Conservation (phyloP, 2,329 filamentous ascomycete species). For the Podosphaera xanthii region DNA sequence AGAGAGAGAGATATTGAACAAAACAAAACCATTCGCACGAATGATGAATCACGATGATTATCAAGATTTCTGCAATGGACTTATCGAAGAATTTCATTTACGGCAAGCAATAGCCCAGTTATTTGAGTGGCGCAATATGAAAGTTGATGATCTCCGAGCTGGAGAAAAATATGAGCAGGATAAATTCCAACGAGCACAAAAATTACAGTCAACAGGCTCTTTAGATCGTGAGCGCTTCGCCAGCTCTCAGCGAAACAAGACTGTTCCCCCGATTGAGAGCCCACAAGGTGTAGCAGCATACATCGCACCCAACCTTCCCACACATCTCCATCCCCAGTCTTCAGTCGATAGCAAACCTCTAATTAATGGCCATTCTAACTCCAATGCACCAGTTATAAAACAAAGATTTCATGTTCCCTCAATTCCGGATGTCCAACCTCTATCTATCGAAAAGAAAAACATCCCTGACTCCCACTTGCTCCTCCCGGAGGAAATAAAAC, state of each 20-base stretch:
- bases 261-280: slow-evolving; percentile 38
- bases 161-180: slow-evolving; percentile 88
- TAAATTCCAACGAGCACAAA: slow-evolving; percentile 54
- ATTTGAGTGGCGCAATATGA: slow-evolving; percentile 76
- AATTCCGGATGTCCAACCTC: slow-evolving; percentile 21
- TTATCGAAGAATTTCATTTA: slow-evolving; percentile 79
- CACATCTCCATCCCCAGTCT: slow-evolving; percentile 22
- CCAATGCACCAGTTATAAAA: slow-evolving; percentile 19
- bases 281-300: slow-evolving; percentile 54
- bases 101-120: slow-evolving; percentile 74
- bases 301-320: slow-evolving; percentile 55
- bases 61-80: slow-evolving; percentile 58
- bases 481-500: slow-evolving; percentile 58
- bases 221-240: slow-evolving; percentile 66
- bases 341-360: slow-evolving; percentile 12
- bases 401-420: slow-evolving; percentile 28
- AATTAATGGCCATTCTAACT: slow-evolving; percentile 25
- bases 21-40: slow-evolving; percentile 82
- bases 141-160: slow-evolving; percentile 61
- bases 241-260: slow-evolving; percentile 43
- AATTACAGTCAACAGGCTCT: slow-evolving; percentile 47
- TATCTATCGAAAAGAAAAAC: slow-evolving; percentile 26
- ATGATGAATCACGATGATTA: slow-evolving; percentile 95
- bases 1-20: slow-evolving; percentile 73
- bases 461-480: slow-evolving; percentile 69